Base-by-base conservation (phyloP, 257 asterid genomes). In the Solanum stenotomum region DNA sequence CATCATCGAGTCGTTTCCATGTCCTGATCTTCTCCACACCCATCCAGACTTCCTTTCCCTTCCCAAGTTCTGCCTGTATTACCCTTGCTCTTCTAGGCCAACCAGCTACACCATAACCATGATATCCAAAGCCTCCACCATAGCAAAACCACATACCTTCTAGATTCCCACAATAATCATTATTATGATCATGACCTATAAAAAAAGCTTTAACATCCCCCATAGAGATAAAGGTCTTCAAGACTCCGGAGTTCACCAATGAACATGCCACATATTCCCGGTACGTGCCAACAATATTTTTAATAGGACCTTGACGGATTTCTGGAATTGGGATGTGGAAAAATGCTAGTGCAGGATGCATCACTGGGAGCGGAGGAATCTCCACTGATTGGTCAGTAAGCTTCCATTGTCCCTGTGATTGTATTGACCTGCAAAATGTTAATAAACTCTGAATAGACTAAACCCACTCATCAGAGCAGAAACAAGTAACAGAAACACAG, bases 321-420 rank as follows among this genome's bases (percentile, higher is more conserved):
- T 96, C 99, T 49, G 99, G 99, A 74, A 96, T 95, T 16, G 99
- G 99, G 84, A 96, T 96, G 94, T 96, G 99, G 91, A 96, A 96
- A 94, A 96, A 96, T 52, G 94, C 95, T 85, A 96, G 29, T 46
- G 99, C 93, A 87, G 98, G 97, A 71, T 90, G 56, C 15, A 35
- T 42, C 34, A 82, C 33, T 12, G 91, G 42, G 44, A 87, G 3
- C 14, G 46, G 78, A 29, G 87, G 37, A 84, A 27, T 31, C 15
- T 37, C 87, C 12, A 25, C 86, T 72, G 91, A 40, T 81, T 86
- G 85, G 9, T 61, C 89, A 59, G 40, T 52, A 61, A 87, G 87
- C 87, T 34, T 89, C 77, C 89, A 83, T 83, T 85, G 90, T 87
- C 91, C 98, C 98, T 94, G 97, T 93, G 86, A 92, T 85, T 46